Percentiles rank a stretch among this genome's conserved stretches.
Conservation (phyloP, 441 rosid genomes). For the Flueggea neowawraea region DNA sequence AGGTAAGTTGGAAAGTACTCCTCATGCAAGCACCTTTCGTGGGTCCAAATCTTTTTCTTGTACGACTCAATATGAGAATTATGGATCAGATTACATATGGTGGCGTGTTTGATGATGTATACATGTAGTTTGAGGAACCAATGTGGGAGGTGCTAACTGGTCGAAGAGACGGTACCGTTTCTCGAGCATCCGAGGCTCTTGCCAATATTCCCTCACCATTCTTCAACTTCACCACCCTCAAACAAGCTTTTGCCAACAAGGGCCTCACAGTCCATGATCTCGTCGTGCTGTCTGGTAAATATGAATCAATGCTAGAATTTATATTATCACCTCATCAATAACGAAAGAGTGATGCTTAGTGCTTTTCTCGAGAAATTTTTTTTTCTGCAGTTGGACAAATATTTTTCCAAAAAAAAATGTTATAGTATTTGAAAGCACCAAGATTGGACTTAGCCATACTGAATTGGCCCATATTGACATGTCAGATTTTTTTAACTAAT, state of each 20-base stretch:
- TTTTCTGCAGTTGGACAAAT: too few relatives aligned
- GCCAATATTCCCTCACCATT: constrained; percentile 47
- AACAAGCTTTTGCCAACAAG: constrained; percentile 38
- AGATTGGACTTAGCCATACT: too few relatives aligned
- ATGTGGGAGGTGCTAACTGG: constrained; percentile 64
- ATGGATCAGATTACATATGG: too few relatives aligned
- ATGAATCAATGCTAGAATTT: too few relatives aligned
- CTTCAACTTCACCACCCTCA: constrained; percentile 44
- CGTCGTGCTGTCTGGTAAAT: constrained; percentile 58
- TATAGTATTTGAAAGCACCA: too few relatives aligned
- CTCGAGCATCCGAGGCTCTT: constrained; percentile 38
- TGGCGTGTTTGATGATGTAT: not conserved
- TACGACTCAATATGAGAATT: too few relatives aligned
- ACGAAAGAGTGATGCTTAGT: not conserved
- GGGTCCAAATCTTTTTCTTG: too few relatives aligned
- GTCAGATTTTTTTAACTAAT: too few relatives aligned
- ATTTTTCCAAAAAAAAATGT: too few relatives aligned
- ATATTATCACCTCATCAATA: not conserved
- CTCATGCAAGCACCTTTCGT: too few relatives aligned
- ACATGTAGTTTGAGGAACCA: constrained; percentile 28
- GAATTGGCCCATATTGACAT: too few relatives aligned
- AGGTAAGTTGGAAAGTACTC: constrained; percentile 5
- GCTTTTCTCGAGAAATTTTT: too few relatives aligned
- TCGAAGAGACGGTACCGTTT: constrained; percentile 56
- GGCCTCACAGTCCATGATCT: constrained; percentile 52